Base-by-base conservation (phyloP, 768 basidiomycete species). In the Xerocomus potaroensis region DNA sequence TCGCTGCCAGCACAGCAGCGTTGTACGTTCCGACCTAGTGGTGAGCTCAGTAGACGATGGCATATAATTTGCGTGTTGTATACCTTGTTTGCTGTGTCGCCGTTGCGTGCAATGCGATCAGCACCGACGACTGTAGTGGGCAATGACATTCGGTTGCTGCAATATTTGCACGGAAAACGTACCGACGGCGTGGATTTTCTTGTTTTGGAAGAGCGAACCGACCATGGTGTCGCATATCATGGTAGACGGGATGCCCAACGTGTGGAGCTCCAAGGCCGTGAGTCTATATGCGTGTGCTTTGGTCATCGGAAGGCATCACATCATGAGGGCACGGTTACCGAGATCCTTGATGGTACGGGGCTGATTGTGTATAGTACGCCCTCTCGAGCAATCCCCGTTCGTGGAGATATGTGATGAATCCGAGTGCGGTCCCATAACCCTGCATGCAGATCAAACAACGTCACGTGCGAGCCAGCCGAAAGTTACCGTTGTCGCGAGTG, bases 171-270 rank as follows among this genome's bases (percentile, higher is more conserved):
- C 12, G 3, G 24, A 14, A 18, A 36, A 53, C 62, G 55, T 51
- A 88, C 87, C 81, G 45, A 93, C 81, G 22, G 83, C 89, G 58
- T 92, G 87, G 43, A 94, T 89, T 18, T 75, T 66, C 61, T 88
- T 76, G 61, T 92, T 81, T 61, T 94, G 91, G 72, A 98, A 90
- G 42, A 97, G 69, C 1, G 91, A 94, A 8, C 95, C 95, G 15
- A 98, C 90, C 88, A 96, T 96, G 29, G 91, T 95, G 61, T 98
- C 95, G 61, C 93, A 95, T 39, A 98, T 84, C 91, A 98, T 95
- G 5, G 85, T 82, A 4, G 88, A 87, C 0, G 91, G 87, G 12
- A 94, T 86, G 29, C 80, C 71, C 36, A 97, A 78, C 4, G 84
- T 85, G 54, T 89, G 81, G 21, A 98, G 78, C 59, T 97, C 95